These are phyloP conservation scores for Anaeromyces robustus DNA, from an alignment of 192 early-diverging fungal species.

Conservation along the genomic window DNA sequence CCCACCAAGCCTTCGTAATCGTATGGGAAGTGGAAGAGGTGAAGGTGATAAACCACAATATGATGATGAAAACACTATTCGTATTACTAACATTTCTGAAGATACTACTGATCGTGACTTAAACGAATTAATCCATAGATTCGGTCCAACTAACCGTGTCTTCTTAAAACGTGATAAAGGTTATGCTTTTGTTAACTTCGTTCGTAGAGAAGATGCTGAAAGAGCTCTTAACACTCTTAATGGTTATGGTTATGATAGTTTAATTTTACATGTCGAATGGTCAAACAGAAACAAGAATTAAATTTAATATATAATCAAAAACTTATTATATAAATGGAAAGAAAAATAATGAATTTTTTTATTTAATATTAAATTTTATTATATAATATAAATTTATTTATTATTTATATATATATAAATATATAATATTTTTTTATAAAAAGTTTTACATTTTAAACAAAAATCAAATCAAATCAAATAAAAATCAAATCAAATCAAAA, in stretches of 20 bases:
- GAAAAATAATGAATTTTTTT: too few species aligned
- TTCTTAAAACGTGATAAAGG: conserved; percentile 86
- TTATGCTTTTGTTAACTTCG: conserved; percentile 87
- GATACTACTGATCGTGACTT: conserved; percentile 80
- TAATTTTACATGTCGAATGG: conserved; percentile 85
- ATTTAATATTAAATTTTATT: too few species aligned
- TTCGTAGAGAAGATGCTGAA: conserved; percentile 63
- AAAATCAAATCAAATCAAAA: too few species aligned
- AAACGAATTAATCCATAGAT: conserved; percentile 69
- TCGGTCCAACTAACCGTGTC: conserved; percentile 68
- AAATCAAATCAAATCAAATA: too few species aligned
- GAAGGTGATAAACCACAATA: conserved; percentile 5
- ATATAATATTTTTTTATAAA: too few species aligned
- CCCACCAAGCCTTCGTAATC: conserved; percentile 71
- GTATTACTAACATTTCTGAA: conserved; percentile 94
- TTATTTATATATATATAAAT: too few species aligned
- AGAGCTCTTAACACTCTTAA: conserved; percentile 70
- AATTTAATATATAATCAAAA: not conserved
- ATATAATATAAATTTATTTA: too few species aligned
- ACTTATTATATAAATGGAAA: too few species aligned
- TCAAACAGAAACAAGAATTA: conserved; percentile 20
- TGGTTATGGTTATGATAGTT: conserved; percentile 90
- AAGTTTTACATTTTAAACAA: too few species aligned
- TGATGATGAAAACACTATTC: conserved; percentile 42
- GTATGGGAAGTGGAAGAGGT: conserved; percentile 15